Conservation (phyloP, 2,329 filamentous ascomycete species). For the Tolypocladium guangdongense region DNA sequence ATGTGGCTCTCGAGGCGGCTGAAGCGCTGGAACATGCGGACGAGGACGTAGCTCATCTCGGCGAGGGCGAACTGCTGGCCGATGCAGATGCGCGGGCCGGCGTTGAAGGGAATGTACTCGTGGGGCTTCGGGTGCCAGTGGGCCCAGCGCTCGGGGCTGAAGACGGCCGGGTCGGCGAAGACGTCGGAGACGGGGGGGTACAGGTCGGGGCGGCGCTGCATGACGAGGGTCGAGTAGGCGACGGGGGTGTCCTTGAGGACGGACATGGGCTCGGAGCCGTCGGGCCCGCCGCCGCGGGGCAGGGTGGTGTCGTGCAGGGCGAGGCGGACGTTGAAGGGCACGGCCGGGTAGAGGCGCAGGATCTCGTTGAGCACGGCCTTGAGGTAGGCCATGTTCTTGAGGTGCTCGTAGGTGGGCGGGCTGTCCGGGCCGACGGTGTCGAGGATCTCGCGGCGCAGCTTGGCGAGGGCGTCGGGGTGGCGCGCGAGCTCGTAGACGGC, state of each 20-base stretch:
- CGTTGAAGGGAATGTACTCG: conserved; percentile 66
- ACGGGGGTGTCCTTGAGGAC: conserved; percentile 56
- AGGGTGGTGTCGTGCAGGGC: conserved; percentile 65
- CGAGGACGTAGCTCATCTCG: conserved; percentile 63
- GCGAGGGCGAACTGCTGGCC: conserved; percentile 74
- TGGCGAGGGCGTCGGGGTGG: conserved; percentile 54
- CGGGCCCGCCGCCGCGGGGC: conserved; percentile 57
- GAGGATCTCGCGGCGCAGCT: conserved; percentile 64
- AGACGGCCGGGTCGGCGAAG: conserved; percentile 35
- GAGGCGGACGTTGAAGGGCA: conserved; percentile 69
- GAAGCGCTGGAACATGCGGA: conserved; percentile 62
- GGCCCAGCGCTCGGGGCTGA: conserved; percentile 57
- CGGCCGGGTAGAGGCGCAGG: conserved; percentile 64
- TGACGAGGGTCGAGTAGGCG: conserved; percentile 54
- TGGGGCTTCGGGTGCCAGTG: conserved; percentile 52
- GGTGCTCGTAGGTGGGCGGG: conserved; percentile 61
- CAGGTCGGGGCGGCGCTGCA: conserved; percentile 60
- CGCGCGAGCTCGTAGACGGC: conserved; percentile 70
- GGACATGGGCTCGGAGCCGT: conserved; percentile 50
- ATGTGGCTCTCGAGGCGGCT: conserved; percentile 49
- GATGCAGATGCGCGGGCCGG: conserved; percentile 61
- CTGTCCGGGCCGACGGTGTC: conserved; percentile 50
- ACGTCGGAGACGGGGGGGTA: conserved; percentile 39
- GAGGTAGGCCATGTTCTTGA: conserved; percentile 83
- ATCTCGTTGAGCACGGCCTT: conserved; percentile 65